Evolutionary conservation across 495 filamentous ascomycete genomes (phyloP).

Genomic region (Aspergillus nidulans): DNA sequence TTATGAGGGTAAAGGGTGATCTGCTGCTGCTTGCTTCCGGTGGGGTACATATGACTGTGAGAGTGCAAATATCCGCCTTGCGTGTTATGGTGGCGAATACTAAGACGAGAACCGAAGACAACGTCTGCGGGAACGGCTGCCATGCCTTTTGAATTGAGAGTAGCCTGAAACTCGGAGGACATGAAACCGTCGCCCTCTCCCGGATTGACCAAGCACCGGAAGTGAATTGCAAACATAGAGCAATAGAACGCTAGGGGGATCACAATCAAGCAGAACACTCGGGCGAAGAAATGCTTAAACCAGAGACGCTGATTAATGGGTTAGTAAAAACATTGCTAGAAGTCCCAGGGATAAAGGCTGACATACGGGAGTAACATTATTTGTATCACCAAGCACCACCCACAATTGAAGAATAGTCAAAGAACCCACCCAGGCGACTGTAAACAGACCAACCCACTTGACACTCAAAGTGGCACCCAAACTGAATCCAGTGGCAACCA

Average conservation of each 20-base stretch:
- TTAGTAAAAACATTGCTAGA: conserved; percentile 10
- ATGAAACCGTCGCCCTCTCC: conserved; percentile 99
- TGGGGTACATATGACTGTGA: conserved; percentile 94
- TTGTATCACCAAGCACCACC: conserved; percentile 85
- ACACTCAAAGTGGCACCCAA: conserved; percentile 91
- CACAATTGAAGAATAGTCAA: conserved; percentile 90
- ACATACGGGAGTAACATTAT: conserved; percentile 69
- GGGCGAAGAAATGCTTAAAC: conserved; percentile 92
- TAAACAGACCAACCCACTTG: conserved; percentile 99
- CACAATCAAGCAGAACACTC: conserved; percentile 86
- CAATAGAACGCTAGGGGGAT: conserved; percentile 90
- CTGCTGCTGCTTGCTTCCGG: conserved; percentile 96
- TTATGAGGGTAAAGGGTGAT: conserved; percentile 98
- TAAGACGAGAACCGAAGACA: conserved; percentile 78
- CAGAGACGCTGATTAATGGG: conserved; percentile 58
- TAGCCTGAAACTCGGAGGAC: conserved; percentile 98
- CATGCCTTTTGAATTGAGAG: conserved; percentile 93
- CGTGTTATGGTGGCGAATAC: conserved; percentile 88
- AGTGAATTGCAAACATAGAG: conserved; percentile 94
- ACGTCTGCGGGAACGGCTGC: conserved; percentile 91
- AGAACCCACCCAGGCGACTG: conserved; percentile 94
- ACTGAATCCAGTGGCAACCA: conserved; percentile 76
- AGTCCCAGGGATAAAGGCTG: neutral
- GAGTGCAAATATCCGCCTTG: conserved; percentile 98
- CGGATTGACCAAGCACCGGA: conserved; percentile 85